These are phyloP conservation scores for Scheffersomyces insectosa DNA, from an alignment of 1,139 yeast genomes.

Conservation along the genomic window DNA sequence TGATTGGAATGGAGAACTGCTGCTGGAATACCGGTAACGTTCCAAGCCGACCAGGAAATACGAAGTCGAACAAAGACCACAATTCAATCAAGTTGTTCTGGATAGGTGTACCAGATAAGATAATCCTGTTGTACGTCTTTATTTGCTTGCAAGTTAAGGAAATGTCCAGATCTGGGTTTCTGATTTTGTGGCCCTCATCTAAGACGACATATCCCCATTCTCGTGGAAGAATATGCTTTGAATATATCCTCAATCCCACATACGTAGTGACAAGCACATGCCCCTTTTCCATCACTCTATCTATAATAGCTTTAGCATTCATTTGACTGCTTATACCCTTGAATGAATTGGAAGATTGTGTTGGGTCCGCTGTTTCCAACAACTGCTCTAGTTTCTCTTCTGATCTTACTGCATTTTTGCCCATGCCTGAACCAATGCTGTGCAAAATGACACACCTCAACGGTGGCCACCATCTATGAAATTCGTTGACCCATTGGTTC, in stretches of 20 bases:
- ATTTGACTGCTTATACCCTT: conserved; percentile 34
- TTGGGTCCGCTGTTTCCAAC: conserved; percentile 48
- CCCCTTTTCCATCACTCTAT: conserved; percentile 58
- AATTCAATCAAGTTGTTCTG: conserved; percentile 89
- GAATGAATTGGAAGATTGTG: conserved; percentile 19
- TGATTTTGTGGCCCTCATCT: conserved; percentile 95
- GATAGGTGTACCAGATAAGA: conserved; percentile 93
- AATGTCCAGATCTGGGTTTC: conserved; percentile 91
- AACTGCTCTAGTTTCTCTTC: conserved; percentile 51
- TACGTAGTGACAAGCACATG: conserved; percentile 90
- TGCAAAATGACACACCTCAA: conserved; percentile 83
- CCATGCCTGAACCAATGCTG: conserved; percentile 91
- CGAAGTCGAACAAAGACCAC: conserved; percentile 94
- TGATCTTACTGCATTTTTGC: conserved; percentile 39
- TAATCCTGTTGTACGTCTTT: conserved; percentile 77
- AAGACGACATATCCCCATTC: conserved; percentile 89
- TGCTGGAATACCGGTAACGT: conserved; percentile 92
- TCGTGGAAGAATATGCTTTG: conserved; percentile 63
- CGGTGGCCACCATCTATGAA: conserved; percentile 99
- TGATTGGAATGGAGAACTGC: conserved; percentile 90
- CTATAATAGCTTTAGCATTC: conserved; percentile 48
- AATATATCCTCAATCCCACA: conserved; percentile 81
- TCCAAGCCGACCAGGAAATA: conserved; percentile 91
- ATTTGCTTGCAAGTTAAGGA: conserved; percentile 83
- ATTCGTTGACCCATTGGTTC: conserved; percentile 94